Evolutionary conservation across 805 yeast genomes (phyloP).

Genomic region (Yarrowia osloensis): DNA sequence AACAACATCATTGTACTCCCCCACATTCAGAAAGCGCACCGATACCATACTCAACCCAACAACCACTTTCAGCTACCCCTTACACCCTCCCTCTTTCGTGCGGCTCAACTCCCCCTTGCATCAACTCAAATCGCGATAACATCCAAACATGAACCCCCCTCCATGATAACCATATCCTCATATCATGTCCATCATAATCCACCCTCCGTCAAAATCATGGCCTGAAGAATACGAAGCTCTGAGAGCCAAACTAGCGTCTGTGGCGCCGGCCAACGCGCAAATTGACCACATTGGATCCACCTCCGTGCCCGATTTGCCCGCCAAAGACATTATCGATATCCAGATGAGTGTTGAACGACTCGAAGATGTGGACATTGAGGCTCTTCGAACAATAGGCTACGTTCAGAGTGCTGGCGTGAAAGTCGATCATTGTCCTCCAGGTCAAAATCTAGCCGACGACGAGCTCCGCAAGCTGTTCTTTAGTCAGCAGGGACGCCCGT

Average conservation of each 20-base stretch:
- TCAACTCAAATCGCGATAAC: no score
- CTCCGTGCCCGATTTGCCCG: background rate
- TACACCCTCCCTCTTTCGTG: no score
- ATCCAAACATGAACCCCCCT: background rate
- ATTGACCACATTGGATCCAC: slow-evolving; percentile 26
- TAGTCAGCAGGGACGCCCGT: background rate
- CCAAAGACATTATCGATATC: slow-evolving; percentile 12
- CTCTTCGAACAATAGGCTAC: background rate
- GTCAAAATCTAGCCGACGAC: background rate
- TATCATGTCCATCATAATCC: background rate
- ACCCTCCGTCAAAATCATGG: background rate
- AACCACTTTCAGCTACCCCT: no score
- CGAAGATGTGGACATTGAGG: background rate
- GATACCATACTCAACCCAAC: no score
- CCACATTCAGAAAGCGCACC: no score
- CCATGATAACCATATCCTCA: background rate
- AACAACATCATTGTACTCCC: no score
- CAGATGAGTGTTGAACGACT: background rate
- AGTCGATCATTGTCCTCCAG: slow-evolving; percentile 23
- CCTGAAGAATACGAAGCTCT: background rate
- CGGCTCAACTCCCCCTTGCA: no score
- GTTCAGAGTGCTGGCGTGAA: background rate
- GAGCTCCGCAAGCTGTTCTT: slow-evolving; percentile 16
- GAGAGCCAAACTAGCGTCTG: background rate
- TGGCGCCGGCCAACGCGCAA: background rate